A percentile compares a stretch with the other conserved stretches of the same genome.
Conservation (phyloP, 1,284 basidiomycete species). For the Coriolopsis trogii region DNA sequence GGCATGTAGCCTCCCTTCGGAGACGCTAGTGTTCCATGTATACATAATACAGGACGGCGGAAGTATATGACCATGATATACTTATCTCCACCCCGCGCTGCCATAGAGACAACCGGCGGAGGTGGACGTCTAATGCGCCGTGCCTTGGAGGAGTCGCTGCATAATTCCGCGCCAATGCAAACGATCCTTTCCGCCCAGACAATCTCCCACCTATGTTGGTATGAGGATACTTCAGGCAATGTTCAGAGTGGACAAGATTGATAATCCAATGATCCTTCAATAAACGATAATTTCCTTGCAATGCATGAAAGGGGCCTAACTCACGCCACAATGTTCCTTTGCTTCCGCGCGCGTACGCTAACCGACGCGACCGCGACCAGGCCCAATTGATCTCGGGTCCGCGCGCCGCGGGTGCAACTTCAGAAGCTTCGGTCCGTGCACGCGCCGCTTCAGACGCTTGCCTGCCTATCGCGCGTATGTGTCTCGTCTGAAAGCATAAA, state of each 20-base stretch:
- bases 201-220: too few species aligned
- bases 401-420: neutral
- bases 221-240: too few species aligned
- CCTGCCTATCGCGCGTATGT: neutral
- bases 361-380: neutral
- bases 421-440: too few species aligned
- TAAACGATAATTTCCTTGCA: neutral
- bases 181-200: too few species aligned
- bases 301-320: neutral
- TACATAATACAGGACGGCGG: too few species aligned
- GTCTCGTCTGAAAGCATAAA: neutral
- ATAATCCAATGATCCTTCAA: too few species aligned
- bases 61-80: too few species aligned
- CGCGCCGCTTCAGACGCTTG: too few species aligned
- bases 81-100: conserved; percentile 14
- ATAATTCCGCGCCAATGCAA: too few species aligned
- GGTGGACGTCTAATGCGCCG: neutral
- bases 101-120: conserved; percentile 19
- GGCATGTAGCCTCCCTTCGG: too few species aligned
- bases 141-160: neutral
- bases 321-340: conserved; percentile 10
- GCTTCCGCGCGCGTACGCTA: conserved; percentile 12
- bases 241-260: too few species aligned
- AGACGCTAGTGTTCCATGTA: too few species aligned
- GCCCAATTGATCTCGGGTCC: conserved; percentile 1